These are phyloP conservation scores for Kalanchoe fedtschenkoi DNA, from an alignment of 164 flowering plant species.

Conservation along the genomic window DNA sequence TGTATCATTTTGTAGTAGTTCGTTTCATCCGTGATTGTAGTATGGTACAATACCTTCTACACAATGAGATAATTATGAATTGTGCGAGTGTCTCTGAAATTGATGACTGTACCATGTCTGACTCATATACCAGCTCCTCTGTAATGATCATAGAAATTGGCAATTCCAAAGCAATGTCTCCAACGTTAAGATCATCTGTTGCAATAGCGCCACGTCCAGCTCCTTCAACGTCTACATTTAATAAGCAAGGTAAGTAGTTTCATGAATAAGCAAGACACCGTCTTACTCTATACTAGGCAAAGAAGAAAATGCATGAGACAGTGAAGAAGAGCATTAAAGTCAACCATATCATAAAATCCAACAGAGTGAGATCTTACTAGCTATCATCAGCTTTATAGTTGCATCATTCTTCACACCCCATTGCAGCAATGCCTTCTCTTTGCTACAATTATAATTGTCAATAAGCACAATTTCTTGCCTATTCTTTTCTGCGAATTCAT, in stretches of 20 bases:
- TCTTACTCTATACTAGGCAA: not conserved
- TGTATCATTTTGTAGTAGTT: too few species aligned
- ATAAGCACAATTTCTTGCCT: slow-evolving; percentile 18
- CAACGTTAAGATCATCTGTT: slow-evolving; percentile 43
- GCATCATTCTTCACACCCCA: slow-evolving; percentile 51
- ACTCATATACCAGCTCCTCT: slow-evolving; percentile 48
- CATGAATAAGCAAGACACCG: not conserved
- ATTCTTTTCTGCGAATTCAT: slow-evolving; percentile 30
- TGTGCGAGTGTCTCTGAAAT: not conserved
- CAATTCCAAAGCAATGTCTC: slow-evolving; percentile 70
- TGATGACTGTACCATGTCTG: slow-evolving; percentile 53
- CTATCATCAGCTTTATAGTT: not conserved
- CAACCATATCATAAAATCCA: slow-evolving; percentile 2
- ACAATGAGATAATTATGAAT: not conserved
- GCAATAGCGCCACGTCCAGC: slow-evolving; percentile 86
- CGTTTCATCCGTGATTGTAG: too few species aligned
- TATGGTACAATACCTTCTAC: not conserved
- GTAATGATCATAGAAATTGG: slow-evolving; percentile 61
- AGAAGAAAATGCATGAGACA: not conserved
- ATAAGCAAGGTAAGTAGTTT: not conserved
- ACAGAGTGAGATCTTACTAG: slow-evolving; percentile 46
- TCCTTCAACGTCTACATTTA: slow-evolving; percentile 53
- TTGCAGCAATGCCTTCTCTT: slow-evolving; percentile 35
- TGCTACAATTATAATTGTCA: slow-evolving; percentile 21
- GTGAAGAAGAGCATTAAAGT: not conserved